These are phyloP conservation scores for Isatis tinctoria DNA, from an alignment of 345 rosid genomes.

Conservation along the genomic window DNA sequence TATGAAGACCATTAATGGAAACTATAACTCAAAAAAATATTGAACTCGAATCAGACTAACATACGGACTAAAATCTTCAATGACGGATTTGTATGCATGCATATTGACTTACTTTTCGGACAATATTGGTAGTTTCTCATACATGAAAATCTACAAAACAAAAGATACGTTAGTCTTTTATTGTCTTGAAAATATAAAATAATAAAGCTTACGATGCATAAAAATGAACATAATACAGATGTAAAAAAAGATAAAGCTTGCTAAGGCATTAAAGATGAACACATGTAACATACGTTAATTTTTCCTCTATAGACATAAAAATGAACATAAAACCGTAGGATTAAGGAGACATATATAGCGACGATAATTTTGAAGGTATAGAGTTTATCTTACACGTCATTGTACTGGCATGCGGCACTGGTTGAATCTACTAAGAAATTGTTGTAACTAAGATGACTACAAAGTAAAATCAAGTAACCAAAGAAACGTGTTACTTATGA, in stretches of 20 bases:
- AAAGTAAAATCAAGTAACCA: not conserved
- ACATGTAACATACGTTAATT: too few species aligned
- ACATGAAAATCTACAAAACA: not conserved
- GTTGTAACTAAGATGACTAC: slow-evolving; percentile 71
- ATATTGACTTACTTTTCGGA: slow-evolving; percentile 24
- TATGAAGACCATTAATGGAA: slow-evolving; percentile 34
- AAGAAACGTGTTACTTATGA: not conserved
- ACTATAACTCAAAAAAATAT: slow-evolving; percentile 20
- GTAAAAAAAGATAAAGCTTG: not conserved
- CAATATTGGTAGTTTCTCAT: slow-evolving; percentile 10
- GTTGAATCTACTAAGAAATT: slow-evolving; percentile 39
- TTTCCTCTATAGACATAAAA: too few species aligned
- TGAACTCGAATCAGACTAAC: not conserved
- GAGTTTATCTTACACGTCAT: slow-evolving; percentile 32
- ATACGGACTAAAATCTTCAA: not conserved
- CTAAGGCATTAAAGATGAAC: too few species aligned
- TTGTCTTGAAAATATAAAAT: not conserved
- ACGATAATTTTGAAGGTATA: not conserved
- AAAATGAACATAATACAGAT: not conserved
- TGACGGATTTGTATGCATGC: not conserved
- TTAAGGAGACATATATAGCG: not conserved
- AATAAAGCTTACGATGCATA: not conserved
- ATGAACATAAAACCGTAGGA: too few species aligned
- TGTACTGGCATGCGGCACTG: slow-evolving; percentile 33
- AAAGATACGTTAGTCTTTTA: not conserved